phyloP scores from a whole-genome alignment of 345 rosid species.

The Hypericum perforatum region DNA sequence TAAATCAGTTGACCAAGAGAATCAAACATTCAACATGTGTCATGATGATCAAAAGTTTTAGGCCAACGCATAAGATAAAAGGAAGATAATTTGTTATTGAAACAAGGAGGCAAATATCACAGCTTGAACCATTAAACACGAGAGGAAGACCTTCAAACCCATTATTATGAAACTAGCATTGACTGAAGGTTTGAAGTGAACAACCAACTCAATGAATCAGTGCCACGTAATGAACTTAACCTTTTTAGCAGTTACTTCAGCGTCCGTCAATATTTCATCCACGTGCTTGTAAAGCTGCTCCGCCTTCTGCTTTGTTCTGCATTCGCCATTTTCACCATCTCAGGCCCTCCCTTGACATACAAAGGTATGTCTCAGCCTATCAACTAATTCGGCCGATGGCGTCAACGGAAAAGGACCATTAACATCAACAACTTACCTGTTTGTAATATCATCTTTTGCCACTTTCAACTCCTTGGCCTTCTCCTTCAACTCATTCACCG shows the following conservation, averaged over 20 bases:
- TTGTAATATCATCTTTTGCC: slow-evolving; percentile 60
- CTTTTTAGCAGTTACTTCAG: slow-evolving; percentile 86
- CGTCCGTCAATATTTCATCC: slow-evolving; percentile 82
- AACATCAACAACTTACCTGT: slow-evolving; percentile 38
- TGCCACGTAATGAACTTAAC: slow-evolving; percentile 18
- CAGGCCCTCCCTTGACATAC: slow-evolving; percentile 61
- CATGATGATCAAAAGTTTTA: no score
- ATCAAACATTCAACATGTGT: background rate
- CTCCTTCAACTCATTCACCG: slow-evolving; percentile 73
- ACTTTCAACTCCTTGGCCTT: slow-evolving; percentile 60
- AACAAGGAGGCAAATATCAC: no score
- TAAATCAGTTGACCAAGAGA: background rate
- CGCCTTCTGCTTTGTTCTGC: slow-evolving; percentile 89
- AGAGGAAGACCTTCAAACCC: no score
- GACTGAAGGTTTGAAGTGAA: no score
- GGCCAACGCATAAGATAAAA: no score
- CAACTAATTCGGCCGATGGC: slow-evolving; percentile 26
- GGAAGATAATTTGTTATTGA: no score
- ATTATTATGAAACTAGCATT: no score
- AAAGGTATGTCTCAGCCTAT: slow-evolving; percentile 47
- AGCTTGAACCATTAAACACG: no score
- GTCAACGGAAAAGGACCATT: background rate
- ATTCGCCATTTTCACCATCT: slow-evolving; percentile 60
- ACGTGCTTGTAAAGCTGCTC: slow-evolving; percentile 84
- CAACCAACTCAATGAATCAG: no score